phyloP scores from a whole-genome alignment of 1,284 basidiomycete genomes.

The Tetrapyrgos nigripes region DNA sequence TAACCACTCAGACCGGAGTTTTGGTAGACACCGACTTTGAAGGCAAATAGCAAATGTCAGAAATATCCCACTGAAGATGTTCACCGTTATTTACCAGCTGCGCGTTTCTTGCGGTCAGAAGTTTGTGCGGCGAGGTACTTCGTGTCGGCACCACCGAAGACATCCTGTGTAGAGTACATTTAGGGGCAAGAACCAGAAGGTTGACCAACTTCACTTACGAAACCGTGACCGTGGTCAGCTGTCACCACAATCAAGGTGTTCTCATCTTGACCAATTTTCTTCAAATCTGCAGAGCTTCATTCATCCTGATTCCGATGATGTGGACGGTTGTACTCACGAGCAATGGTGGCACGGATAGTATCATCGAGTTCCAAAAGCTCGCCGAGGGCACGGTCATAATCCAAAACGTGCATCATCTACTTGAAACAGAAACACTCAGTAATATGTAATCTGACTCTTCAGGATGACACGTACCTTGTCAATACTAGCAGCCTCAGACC shows the following conservation, averaged over 20 bases:
- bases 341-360: slow-evolving; percentile 46
- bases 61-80: background rate
- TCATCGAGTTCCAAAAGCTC: slow-evolving; percentile 50
- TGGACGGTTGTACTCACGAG: slow-evolving; percentile 33
- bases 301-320: background rate
- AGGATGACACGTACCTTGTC: slow-evolving; percentile 38
- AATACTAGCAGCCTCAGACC: slow-evolving; percentile 49
- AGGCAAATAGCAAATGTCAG: background rate
- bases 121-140: slow-evolving; percentile 45
- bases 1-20: slow-evolving; percentile 47
- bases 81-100: slow-evolving; percentile 31
- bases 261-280: slow-evolving; percentile 46
- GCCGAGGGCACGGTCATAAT: slow-evolving; percentile 50
- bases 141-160: slow-evolving; percentile 49
- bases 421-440: background rate
- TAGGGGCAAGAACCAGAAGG: background rate
- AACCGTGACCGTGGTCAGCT: slow-evolving; percentile 50
- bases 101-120: slow-evolving; percentile 41
- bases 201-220: slow-evolving; percentile 32
- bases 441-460: background rate
- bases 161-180: slow-evolving; percentile 33
- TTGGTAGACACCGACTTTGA: slow-evolving; percentile 41
- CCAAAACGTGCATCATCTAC: slow-evolving; percentile 52
- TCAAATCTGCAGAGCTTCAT: slow-evolving; percentile 35
- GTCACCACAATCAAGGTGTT: slow-evolving; percentile 48